Evolutionary conservation across 108 stramenopile species (phyloP).

Genomic region (Mediolabrus comicus): DNA sequence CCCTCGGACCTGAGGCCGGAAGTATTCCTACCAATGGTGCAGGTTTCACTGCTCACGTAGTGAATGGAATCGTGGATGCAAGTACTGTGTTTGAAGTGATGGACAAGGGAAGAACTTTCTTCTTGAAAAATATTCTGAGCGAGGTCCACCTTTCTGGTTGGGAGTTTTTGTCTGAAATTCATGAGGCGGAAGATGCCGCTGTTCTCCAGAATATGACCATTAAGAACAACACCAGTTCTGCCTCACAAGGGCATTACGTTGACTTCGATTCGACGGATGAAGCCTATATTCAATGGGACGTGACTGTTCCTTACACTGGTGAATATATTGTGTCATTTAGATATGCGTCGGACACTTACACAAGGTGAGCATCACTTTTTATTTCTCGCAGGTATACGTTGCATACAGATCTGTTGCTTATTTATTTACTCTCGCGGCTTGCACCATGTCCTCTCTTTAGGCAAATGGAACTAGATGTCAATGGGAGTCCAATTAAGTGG

Average conservation of each 20-base stretch:
- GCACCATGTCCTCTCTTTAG: no score
- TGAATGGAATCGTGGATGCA: constrained; percentile 22
- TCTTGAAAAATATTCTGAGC: constrained; percentile 52
- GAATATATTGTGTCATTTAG: constrained; percentile 24
- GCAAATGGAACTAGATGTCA: not conserved
- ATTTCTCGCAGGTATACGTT: no score
- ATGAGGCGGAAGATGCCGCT: constrained; percentile 33
- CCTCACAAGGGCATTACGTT: constrained; percentile 18
- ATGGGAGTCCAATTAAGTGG: not conserved
- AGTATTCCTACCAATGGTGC: constrained; percentile 9
- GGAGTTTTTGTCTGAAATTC: constrained; percentile 20
- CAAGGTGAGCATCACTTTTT: constrained; percentile 9
- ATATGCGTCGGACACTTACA: constrained; percentile 24
- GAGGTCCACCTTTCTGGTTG: constrained; percentile 41
- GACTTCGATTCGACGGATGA: constrained; percentile 3
- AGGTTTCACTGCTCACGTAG: constrained; percentile 30
- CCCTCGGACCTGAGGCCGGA: constrained; percentile 20
- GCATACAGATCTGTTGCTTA: no score
- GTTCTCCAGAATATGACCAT: constrained; percentile 21
- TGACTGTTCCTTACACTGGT: constrained; percentile 16
- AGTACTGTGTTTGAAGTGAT: constrained; percentile 60
- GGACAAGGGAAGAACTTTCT: constrained; percentile 36
- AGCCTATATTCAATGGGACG: constrained; percentile 33
- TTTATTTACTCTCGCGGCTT: no score
- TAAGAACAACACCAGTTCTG: constrained; percentile 1